Conservation (phyloP, 202 grass and related monocot species). For the Eragrostis tef region DNA sequence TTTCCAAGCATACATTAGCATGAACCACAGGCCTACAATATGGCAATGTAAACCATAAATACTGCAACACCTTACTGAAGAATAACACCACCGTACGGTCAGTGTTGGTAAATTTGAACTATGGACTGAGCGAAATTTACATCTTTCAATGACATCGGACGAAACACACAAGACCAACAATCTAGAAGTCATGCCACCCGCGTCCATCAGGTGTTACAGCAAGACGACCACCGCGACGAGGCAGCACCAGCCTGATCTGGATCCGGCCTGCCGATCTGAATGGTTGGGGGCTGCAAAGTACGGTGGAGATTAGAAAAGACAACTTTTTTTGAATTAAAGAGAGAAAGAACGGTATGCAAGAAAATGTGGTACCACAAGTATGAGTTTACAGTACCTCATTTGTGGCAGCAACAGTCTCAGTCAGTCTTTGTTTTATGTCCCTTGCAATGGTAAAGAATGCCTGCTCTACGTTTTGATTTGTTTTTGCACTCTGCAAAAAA, state of each 20-base stretch:
- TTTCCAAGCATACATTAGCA: not conserved
- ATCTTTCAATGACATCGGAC: not conserved
- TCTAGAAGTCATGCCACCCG: not conserved
- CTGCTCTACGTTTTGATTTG: constrained; percentile 85
- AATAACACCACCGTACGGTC: not conserved
- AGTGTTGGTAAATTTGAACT: not conserved
- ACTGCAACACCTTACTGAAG: not conserved
- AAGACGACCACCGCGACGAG: constrained; percentile 61
- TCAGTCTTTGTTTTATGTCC: constrained; percentile 86
- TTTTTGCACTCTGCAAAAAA: constrained; percentile 83
- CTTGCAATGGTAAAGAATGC: constrained; percentile 90
- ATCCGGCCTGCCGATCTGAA: constrained; percentile 76
- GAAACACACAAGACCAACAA: not conserved
- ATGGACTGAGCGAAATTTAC: not conserved
- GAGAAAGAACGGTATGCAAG: not conserved
- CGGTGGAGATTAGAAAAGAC: constrained; percentile 16
- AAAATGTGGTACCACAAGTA: not conserved
- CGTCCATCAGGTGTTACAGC: constrained; percentile 67
- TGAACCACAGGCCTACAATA: not conserved
- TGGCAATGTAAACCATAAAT: not conserved
- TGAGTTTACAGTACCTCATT: constrained; percentile 50
- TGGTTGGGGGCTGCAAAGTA: constrained; percentile 54
- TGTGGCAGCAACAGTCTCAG: constrained; percentile 60
- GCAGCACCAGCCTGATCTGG: constrained; percentile 39
- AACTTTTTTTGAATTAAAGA: too few species aligned